A percentile compares a stretch with the other conserved stretches of the same genome.
phyloP scores from a whole-genome alignment of 2,329 filamentous ascomycete genomes.

The Fusarium chaquense region DNA sequence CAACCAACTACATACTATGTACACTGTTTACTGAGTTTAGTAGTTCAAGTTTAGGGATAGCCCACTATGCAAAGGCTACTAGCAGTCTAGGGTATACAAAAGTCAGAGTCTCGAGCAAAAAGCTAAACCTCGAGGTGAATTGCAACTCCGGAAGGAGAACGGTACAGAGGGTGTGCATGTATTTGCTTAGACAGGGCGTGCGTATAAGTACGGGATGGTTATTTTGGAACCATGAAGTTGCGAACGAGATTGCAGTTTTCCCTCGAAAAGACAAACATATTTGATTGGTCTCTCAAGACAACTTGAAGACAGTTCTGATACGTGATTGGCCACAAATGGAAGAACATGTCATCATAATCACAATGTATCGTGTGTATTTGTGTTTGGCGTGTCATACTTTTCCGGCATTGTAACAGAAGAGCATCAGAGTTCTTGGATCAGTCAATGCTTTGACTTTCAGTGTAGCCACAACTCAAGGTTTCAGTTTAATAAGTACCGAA shows the following conservation, averaged over 20 bases:
- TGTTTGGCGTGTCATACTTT: conserved; percentile 38
- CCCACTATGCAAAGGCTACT: neutral
- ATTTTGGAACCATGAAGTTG: conserved; percentile 34
- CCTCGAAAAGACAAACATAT: neutral
- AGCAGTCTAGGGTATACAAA: neutral
- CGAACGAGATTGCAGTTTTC: conserved; percentile 39
- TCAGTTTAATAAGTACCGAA: conserved; percentile 14
- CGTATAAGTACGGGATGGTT: conserved; percentile 30
- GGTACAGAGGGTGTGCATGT: conserved; percentile 4
- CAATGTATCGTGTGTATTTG: conserved; percentile 32
- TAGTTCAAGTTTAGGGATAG: conserved; percentile 1
- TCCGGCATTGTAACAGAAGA: conserved; percentile 20
- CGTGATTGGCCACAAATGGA: conserved; percentile 32
- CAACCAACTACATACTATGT: neutral
- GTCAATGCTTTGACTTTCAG: conserved; percentile 10
- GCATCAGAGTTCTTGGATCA: neutral
- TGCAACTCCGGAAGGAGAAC: neutral
- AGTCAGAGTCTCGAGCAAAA: neutral
- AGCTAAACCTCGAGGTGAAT: neutral
- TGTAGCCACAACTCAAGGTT: conserved; percentile 8
- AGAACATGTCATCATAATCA: conserved; percentile 46
- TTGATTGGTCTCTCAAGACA: conserved; percentile 27
- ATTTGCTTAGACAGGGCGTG: conserved; percentile 24
- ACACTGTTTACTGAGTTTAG: neutral
- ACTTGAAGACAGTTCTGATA: conserved; percentile 25